Base-by-base conservation (phyloP, 1,284 basidiomycete genomes). In the Pterula multifida region DNA sequence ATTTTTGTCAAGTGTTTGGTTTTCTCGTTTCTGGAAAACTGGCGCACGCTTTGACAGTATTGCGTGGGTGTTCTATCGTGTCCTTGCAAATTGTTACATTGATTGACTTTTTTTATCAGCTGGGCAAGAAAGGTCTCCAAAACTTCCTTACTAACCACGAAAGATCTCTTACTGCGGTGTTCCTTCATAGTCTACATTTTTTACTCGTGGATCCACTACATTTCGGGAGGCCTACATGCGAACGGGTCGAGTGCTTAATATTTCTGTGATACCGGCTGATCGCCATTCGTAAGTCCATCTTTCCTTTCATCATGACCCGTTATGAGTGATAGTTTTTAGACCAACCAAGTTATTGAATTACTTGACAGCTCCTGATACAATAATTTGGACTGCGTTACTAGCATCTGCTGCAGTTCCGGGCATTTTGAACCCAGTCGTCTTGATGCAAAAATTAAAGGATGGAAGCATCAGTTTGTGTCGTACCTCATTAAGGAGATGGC, bases 301-400 rank as follows among this genome's bases (percentile, higher is more conserved):
- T 36, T 50, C 47, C 50, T 48, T 36, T 6, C 53, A 44, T 6
- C 45, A 12, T 55, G 53, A 32, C 52, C 49, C 21, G 19, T 26
- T 35, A 23, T 46, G 55, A 12, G 58, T 52, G 36, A 49, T 39
- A n/a, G 45, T 48, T 23, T 49, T 48, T 50, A 90, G 88, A 12
- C 95, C 95, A 1, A 97, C 93, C 1, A 97, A 96, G 65, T 70
- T 98, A 4, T 72, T 98, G 35, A 98, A 98, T 66, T 92, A 98
- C 62, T 78, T 98, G 51, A 98, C 94, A 11, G 90, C 93, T 6
- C 95, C 95, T 0, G 89, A 98, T 65, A 84, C 83, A 4, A 70
- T 86, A 12, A 85, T 86, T 52, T 86, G 85, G 84, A 81, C 74
- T 49, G 81, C 85, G 6, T 62, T 90, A 26, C 68, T 91, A 42